phyloP scores from a whole-genome alignment of 192 early-diverging fungal genomes.

The Linnemannia elongata region DNA sequence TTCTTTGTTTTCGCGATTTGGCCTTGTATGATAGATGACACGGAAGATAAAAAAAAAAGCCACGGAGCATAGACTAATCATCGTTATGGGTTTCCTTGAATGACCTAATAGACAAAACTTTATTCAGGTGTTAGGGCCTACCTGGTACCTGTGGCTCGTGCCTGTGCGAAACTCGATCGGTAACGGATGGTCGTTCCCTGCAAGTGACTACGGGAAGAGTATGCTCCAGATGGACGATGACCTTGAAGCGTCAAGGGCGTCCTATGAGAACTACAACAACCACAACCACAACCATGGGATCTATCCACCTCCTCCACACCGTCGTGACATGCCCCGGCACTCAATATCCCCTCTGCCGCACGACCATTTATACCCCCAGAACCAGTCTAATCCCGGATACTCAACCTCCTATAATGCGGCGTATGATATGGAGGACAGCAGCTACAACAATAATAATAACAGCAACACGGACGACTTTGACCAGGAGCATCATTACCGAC shows the following conservation, averaged over 20 bases:
- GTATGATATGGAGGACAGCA: slow-evolving; percentile 16
- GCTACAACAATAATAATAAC: not conserved
- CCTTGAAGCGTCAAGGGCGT: not conserved
- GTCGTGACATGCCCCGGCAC: not conserved
- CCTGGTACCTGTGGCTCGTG: slow-evolving; percentile 67
- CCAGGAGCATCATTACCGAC: slow-evolving; percentile 22
- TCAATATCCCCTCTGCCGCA: not conserved
- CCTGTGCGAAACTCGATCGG: slow-evolving; percentile 65
- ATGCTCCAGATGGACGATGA: slow-evolving; percentile 59
- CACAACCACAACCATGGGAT: not conserved
- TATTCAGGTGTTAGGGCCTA: slow-evolving; percentile 68
- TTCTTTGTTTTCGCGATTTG: too few relatives aligned
- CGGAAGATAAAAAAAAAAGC: too few relatives aligned
- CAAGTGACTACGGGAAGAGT: slow-evolving; percentile 58
- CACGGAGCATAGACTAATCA: not conserved
- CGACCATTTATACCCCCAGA: slow-evolving; percentile 16
- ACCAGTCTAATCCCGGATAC: not conserved
- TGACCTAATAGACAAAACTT: slow-evolving; percentile 60
- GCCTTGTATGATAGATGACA: too few relatives aligned
- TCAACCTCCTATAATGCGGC: not conserved
- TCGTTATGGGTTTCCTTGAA: not conserved
- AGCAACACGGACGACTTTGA: slow-evolving; percentile 12
- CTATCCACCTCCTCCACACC: not conserved
- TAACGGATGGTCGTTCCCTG: slow-evolving; percentile 66
- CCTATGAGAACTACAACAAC: not conserved